These are phyloP conservation scores for Hortiboletus flavorubellus DNA, from an alignment of 768 basidiomycete species.

Conservation along the genomic window DNA sequence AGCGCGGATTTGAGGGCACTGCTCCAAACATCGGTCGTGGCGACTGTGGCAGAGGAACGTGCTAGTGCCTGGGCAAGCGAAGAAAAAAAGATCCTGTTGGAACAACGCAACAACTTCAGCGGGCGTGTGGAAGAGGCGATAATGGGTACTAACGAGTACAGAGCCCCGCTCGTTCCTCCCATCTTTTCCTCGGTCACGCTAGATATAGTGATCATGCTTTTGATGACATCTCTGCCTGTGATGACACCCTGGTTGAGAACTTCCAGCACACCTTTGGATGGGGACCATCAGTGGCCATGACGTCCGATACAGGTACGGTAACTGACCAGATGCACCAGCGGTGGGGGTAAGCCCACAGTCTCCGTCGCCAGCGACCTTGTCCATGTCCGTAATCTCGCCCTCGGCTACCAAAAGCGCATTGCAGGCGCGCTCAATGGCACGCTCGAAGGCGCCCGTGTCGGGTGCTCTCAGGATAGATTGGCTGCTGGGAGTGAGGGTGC, in stretches of 20 bases:
- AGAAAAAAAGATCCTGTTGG: constrained; percentile 81
- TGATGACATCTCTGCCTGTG: constrained; percentile 60
- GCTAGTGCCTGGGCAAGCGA: constrained; percentile 74
- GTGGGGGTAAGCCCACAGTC: constrained; percentile 68
- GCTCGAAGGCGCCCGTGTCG: constrained; percentile 50
- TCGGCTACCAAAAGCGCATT: constrained; percentile 71
- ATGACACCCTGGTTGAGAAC: constrained; percentile 55
- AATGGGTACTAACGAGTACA: constrained; percentile 73
- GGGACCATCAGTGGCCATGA: not conserved
- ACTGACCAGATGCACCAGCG: constrained; percentile 69
- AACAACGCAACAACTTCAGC: not conserved
- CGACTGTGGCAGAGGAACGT: constrained; percentile 25
- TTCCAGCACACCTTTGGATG: constrained; percentile 51
- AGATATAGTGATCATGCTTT: constrained; percentile 64
- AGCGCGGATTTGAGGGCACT: constrained; percentile 56
- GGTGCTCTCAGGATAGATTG: constrained; percentile 32
- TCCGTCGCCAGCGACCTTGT: constrained; percentile 90
- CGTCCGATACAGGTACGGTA: not conserved
- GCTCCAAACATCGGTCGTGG: constrained; percentile 55
- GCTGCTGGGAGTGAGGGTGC: not conserved
- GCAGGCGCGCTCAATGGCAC: constrained; percentile 56
- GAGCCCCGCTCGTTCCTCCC: constrained; percentile 89
- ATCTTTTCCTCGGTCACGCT: constrained; percentile 77
- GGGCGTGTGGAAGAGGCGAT: not conserved
- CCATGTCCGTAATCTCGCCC: constrained; percentile 87